Base-by-base conservation (phyloP, 2,329 filamentous ascomycete genomes). In the Coleophoma crateriformis region DNA sequence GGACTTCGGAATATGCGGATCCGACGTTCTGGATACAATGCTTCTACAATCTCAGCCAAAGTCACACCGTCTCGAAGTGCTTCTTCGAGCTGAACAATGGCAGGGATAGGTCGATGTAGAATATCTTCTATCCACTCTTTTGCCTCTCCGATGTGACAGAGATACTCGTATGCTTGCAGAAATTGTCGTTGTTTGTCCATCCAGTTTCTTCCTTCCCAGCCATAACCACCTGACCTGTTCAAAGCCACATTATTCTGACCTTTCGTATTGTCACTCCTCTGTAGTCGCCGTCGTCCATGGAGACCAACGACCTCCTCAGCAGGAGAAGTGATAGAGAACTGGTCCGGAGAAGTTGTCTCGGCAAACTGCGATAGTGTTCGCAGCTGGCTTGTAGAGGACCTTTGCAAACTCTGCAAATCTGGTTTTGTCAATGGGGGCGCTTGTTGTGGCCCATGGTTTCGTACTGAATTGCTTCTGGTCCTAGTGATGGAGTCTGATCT, bases 111-210 rank as follows among this genome's bases (percentile, higher is more conserved):
- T 57, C 86, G 84, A 54, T 92, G 82, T 49, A 94, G 89, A 52
- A 96, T 82, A 65, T 95, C 84, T 64, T 99, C 94, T 57, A 99
- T 96, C 94, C 94, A 99, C 69, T 97, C 92, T 66, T 97, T 97
- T 19, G 94, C 94, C 73, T 99, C 94, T 66, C 94, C 94, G 57
- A 99, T 97, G 64, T 99, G 94, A 66, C 94, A 99, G 35, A 99
- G 85, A 66, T 99, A 99, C 67, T 99, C 94, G 65, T 99, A 99
- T 7, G 94, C 94, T 68, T 95, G 89, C 47, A 99, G 72, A 62
- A 96, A 97, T 66, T 97, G 92, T 22, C 94, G 82, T 66, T 99
- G 92, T 65, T 95, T 94, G 67, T 99, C 94, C 92, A 99, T 99
- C 94, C 94, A 99, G 65, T 92, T 95, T 45, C 88, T 82, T 17